Percentiles rank a stretch among this genome's conserved stretches.
phyloP scores from a whole-genome alignment of 1,284 basidiomycete genomes.

The Lentinula novae-zelandiae region DNA sequence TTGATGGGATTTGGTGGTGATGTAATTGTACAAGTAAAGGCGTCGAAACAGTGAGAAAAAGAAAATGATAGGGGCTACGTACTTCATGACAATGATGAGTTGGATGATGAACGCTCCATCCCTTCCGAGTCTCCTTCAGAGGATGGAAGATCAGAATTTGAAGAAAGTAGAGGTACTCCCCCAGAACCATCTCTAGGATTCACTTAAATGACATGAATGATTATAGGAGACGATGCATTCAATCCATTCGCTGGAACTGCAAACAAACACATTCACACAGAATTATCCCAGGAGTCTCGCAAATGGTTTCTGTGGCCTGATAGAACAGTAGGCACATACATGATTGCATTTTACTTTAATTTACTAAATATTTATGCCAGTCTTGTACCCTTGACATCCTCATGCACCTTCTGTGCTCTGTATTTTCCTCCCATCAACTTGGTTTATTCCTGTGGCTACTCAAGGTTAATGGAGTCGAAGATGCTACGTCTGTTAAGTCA shows the following conservation, averaged over 20 bases:
- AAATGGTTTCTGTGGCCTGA: constrained; percentile 10
- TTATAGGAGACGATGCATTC: neutral
- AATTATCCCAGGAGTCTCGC: too few relatives aligned
- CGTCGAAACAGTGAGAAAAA: too few relatives aligned
- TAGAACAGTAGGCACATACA: neutral
- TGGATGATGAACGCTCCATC: neutral
- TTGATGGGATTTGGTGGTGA: too few relatives aligned
- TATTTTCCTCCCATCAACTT: constrained; percentile 29
- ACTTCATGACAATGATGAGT: neutral
- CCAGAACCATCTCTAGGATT: neutral
- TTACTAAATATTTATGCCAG: constrained; percentile 15
- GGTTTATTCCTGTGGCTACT: constrained; percentile 32
- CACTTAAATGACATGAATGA: neutral
- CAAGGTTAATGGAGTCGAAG: constrained; percentile 23
- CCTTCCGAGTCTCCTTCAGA: neutral
- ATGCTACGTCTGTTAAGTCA: constrained; percentile 25
- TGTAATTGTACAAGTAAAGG: too few relatives aligned
- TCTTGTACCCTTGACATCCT: constrained; percentile 31
- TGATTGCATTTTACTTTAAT: neutral
- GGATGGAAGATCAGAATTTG: neutral
- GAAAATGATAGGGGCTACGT: too few relatives aligned
- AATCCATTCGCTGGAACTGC: neutral
- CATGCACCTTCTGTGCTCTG: constrained; percentile 31
- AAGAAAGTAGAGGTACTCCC: neutral
- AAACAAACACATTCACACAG: neutral